Base-by-base conservation (phyloP, 441 rosid species). In the Sinapis alba region DNA sequence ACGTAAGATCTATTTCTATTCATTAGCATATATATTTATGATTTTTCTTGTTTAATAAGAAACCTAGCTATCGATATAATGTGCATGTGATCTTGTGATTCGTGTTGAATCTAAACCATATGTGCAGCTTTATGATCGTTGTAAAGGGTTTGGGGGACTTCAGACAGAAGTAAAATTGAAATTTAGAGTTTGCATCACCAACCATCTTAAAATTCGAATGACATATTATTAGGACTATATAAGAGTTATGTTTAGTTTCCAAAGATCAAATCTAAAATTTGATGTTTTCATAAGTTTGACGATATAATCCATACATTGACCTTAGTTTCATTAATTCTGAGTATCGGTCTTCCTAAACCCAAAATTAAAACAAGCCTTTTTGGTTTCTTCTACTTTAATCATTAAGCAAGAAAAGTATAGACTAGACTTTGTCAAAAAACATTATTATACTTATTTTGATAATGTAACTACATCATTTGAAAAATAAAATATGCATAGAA, bases 1-100 rank as follows among this genome's bases (percentile, higher is more conserved):
- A 89, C 69, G 94, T 90, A 72, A 62, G 74, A 53, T 38, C 24
- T 53, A 11, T 32, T 16, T 50, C 19, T 65, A 16, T 15, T 7
- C 69, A 69, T 24, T 27, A 43, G 23, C 63, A 21, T 56, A 56
- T 20, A 21, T 20, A 11, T 21, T 6, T 59, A 7, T 60, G 43
- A 18, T 61, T 5, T 30, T 24, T 26, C 2, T n/a, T 7, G 21
- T 41, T 20, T 51, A 15, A 8, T 18, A 34, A 34, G 15, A 53
- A 15, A 16, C 38, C 69, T 7, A 47, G 53, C 20, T 6, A 24
- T 23, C 41, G 53, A 21, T 61, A 8, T 51, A 24, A 23, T 23
- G n/a, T 21, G 68, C 43, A 72, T 53, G 51, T 0, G 61, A 47
- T 30, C 15, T 56, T 56, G 15, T 23, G 30, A 56, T 23, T 23